A percentile compares a stretch with the other conserved stretches of the same genome.
Evolutionary conservation across 768 basidiomycete species (phyloP).

Genomic region (Rhodotorula taiwanensis): DNA sequence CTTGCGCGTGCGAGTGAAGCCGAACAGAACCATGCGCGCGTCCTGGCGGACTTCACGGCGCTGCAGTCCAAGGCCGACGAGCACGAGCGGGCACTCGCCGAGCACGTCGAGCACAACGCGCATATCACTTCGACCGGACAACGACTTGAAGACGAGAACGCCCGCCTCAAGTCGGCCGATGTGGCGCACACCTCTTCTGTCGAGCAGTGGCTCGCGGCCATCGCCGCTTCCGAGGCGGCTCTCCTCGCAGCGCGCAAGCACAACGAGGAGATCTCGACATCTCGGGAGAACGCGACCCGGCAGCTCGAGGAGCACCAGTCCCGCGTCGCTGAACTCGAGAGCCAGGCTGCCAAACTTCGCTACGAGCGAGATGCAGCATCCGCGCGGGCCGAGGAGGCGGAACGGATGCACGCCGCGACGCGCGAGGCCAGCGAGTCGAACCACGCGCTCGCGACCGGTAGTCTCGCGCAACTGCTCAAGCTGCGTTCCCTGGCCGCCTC

Average conservation of each 20-base stretch:
- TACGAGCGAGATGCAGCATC: slow-evolving; percentile 10
- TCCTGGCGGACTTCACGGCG: slow-evolving; percentile 59
- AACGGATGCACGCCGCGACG: slow-evolving; percentile 27
- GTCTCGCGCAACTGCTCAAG: slow-evolving; percentile 30
- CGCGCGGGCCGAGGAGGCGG: slow-evolving; percentile 24
- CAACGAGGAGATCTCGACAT: slow-evolving; percentile 67
- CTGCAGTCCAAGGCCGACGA: slow-evolving; percentile 59
- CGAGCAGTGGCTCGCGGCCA: slow-evolving; percentile 76
- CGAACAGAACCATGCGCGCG: slow-evolving; percentile 60
- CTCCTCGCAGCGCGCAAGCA: slow-evolving; percentile 68
- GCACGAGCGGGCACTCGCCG: slow-evolving; percentile 62
- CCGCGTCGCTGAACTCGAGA: slow-evolving; percentile 24
- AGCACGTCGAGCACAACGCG: slow-evolving; percentile 67
- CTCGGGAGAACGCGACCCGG: slow-evolving; percentile 63
- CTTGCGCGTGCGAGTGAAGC: slow-evolving; percentile 63
- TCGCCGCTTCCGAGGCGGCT: slow-evolving; percentile 76
- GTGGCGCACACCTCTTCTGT: slow-evolving; percentile 64
- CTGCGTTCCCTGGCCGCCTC: no score
- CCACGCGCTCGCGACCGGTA: slow-evolving; percentile 28
- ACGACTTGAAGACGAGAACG: slow-evolving; percentile 67
- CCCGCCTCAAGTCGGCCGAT: slow-evolving; percentile 58
- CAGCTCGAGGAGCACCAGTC: slow-evolving; percentile 53
- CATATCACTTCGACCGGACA: slow-evolving; percentile 66
- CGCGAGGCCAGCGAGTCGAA: slow-evolving; percentile 34
- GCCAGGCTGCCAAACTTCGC: slow-evolving; percentile 21